Evolutionary conservation across 2,329 filamentous ascomycete genomes (phyloP).

Genomic region (Xylaria sp.): DNA sequence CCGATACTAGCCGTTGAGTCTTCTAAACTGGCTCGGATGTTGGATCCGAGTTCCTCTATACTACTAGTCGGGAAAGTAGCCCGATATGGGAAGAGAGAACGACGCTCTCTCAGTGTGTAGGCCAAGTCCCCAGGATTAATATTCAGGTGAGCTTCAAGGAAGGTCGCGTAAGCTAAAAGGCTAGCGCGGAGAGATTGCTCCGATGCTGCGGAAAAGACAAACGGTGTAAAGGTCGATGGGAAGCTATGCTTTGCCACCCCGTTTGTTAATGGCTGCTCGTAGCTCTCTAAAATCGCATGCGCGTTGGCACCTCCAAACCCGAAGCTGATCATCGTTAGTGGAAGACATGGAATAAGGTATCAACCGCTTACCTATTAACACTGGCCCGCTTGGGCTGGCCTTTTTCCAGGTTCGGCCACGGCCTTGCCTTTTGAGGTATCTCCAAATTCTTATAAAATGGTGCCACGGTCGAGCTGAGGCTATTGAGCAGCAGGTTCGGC

Average conservation of each 20-base stretch:
- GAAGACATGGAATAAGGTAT: no score
- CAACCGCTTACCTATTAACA: constrained; percentile 36
- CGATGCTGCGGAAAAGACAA: constrained; percentile 25
- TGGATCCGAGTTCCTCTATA: no score
- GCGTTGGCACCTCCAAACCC: constrained; percentile 47
- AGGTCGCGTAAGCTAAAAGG: not conserved
- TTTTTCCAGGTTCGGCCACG: constrained; percentile 18
- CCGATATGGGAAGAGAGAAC: not conserved
- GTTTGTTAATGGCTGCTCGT: no score
- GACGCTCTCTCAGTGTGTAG: constrained; percentile 16
- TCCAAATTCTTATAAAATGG: constrained; percentile 17
- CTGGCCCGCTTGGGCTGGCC: constrained; percentile 39
- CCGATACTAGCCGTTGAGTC: no score
- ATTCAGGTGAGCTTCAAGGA: not conserved
- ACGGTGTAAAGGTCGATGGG: not conserved
- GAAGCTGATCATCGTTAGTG: constrained; percentile 1
- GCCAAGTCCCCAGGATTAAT: constrained; percentile 13
- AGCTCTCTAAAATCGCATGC: constrained; percentile 26
- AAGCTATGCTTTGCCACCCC: not conserved
- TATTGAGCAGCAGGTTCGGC: constrained; percentile 40
- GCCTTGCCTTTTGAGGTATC: constrained; percentile 28
- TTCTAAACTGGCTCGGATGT: no score
- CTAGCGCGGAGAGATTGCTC: not conserved
- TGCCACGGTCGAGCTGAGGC: constrained; percentile 30
- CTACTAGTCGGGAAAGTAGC: no score